A percentile compares a stretch with the other conserved stretches of the same genome.
These are phyloP conservation scores for Coemansia linderi DNA, from an alignment of 371 early-diverging fungal species.

Conservation along the genomic window DNA sequence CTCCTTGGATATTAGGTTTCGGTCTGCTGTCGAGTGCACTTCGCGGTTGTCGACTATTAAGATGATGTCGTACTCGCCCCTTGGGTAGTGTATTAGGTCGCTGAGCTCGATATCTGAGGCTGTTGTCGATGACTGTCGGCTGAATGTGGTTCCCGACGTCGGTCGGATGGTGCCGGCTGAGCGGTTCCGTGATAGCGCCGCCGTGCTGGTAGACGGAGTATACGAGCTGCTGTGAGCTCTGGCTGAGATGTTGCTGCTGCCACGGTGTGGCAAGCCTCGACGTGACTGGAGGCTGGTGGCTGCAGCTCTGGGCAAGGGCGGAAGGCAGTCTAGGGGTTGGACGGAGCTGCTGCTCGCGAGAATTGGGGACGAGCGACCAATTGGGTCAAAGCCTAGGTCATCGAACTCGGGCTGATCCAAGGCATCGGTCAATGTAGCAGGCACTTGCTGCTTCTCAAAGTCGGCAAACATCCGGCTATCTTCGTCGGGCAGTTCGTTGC, in stretches of 20 bases:
- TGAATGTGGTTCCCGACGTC: slow-evolving; percentile 16
- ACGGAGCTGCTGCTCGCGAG: too few species aligned
- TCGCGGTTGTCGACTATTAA: slow-evolving; percentile 86
- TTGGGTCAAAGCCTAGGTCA: not conserved
- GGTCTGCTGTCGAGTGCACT: slow-evolving; percentile 65
- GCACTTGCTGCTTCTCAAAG: slow-evolving; percentile 1
- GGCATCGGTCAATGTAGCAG: not conserved
- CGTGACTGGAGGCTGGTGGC: not conserved
- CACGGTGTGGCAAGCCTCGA: not conserved
- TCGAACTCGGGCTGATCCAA: not conserved
- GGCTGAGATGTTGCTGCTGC: slow-evolving; percentile 7
- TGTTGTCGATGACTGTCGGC: slow-evolving; percentile 33
- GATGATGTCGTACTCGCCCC: slow-evolving; percentile 61
- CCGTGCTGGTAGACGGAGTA: not conserved
- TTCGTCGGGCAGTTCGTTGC: slow-evolving; percentile 36
- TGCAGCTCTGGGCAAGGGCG: slow-evolving; percentile 14
- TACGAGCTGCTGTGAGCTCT: slow-evolving; percentile 7
- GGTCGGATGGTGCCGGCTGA: slow-evolving; percentile 9
- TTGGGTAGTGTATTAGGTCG: slow-evolving; percentile 32
- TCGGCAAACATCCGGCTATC: slow-evolving; percentile 28
- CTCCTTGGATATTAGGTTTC: slow-evolving; percentile 69
- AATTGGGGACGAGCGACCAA: not conserved
- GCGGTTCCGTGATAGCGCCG: slow-evolving; percentile 9
- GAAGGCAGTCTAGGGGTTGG: not conserved
- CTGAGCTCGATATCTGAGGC: slow-evolving; percentile 17